Evolutionary conservation across 805 yeast genomes (phyloP).

Genomic region (Wickerhamiella musiphila): DNA sequence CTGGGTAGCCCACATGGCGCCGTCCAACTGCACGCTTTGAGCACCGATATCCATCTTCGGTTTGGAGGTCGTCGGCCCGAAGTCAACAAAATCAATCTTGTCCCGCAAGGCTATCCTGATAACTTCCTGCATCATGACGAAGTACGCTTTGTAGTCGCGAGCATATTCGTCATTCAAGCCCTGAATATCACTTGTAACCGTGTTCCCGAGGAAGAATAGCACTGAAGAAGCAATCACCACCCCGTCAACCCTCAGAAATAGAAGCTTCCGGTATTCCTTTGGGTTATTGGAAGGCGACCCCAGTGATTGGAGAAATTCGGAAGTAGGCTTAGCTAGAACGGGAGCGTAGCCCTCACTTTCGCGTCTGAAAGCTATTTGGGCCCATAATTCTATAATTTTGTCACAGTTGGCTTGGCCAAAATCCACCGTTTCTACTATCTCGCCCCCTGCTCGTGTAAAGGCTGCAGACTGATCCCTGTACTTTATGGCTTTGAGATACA

Average conservation of each 20-base stretch:
- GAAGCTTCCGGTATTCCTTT: constrained; percentile 19
- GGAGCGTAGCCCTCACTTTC: constrained; percentile 25
- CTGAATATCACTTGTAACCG: constrained; percentile 29
- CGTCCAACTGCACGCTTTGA: constrained; percentile 23
- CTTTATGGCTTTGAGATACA: constrained; percentile 27
- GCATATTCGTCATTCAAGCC: constrained; percentile 27
- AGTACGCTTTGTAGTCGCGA: constrained; percentile 27
- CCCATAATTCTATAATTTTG: constrained; percentile 23
- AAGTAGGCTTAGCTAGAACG: constrained; percentile 23
- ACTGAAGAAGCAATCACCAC: constrained; percentile 26
- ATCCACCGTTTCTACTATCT: constrained; percentile 21
- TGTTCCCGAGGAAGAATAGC: constrained; percentile 27
- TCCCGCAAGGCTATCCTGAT: constrained; percentile 25
- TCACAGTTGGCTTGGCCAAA: constrained; percentile 22
- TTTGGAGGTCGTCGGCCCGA: constrained; percentile 30
- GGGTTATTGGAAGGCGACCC: constrained; percentile 18
- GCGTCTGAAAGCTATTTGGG: constrained; percentile 25
- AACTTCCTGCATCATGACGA: constrained; percentile 33
- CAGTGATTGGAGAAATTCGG: constrained; percentile 19
- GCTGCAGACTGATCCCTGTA: constrained; percentile 25
- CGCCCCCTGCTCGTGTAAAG: constrained; percentile 24
- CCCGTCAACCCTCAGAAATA: constrained; percentile 26
- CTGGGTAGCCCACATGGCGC: constrained; percentile 22
- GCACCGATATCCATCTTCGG: constrained; percentile 29
- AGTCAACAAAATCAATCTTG: constrained; percentile 26